phyloP scores from a whole-genome alignment of 768 basidiomycete species.

The Kwoniella botswanensis region DNA sequence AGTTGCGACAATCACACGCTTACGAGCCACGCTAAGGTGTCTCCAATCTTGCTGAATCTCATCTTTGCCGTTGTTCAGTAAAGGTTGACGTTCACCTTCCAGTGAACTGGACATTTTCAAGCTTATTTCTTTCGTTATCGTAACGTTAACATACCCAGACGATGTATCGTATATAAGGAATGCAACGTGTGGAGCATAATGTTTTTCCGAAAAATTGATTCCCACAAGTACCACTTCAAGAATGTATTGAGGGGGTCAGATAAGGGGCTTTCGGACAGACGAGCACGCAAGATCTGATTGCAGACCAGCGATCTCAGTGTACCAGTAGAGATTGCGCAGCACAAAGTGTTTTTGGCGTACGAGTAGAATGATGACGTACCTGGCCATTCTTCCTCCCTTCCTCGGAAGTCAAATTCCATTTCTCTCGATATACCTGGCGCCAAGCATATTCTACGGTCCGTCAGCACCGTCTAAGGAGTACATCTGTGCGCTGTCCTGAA shows the following conservation, averaged over 20 bases:
- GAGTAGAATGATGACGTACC: no score
- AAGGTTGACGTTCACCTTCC: background rate
- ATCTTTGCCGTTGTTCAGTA: background rate
- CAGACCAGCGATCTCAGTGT: background rate
- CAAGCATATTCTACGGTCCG: no score
- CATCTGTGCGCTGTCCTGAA: no score
- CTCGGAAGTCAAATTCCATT: no score
- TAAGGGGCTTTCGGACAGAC: background rate
- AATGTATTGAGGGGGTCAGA: background rate
- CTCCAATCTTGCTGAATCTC: conserved; percentile 13
- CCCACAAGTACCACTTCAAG: background rate
- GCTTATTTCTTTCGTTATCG: background rate
- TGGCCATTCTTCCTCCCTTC: no score
- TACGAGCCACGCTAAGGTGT: conserved; percentile 8
- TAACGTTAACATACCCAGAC: background rate
- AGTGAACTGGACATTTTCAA: conserved; percentile 3
- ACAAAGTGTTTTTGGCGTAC: background rate
- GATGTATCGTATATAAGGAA: background rate
- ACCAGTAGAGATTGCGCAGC: background rate
- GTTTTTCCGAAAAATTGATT: background rate
- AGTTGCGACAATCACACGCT: conserved; percentile 14
- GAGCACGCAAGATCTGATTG: background rate
- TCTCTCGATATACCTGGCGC: no score
- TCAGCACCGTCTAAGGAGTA: no score
- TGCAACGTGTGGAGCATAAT: background rate